Conservation (phyloP, 2,329 filamentous ascomycete species). For the Fusarium graminum region DNA sequence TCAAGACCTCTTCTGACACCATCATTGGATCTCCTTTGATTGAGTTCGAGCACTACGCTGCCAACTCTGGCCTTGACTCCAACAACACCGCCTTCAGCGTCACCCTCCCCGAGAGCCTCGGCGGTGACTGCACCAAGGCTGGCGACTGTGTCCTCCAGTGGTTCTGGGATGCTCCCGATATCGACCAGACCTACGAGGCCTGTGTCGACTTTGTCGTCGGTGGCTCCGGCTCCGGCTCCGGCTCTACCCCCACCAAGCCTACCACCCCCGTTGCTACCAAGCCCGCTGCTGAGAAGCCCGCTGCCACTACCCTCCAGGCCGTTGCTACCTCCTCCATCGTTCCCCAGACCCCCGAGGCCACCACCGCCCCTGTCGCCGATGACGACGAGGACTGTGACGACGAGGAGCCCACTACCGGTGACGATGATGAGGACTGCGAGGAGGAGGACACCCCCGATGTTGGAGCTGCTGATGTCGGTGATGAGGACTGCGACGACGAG, state of each 20-base stretch:
- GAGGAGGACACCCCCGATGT: conserved; percentile 9
- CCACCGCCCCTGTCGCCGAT: conserved; percentile 20
- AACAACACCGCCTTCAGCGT: conserved; percentile 66
- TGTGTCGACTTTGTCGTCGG: conserved; percentile 68
- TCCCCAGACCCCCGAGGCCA: conserved; percentile 21
- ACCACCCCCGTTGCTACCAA: conserved; percentile 13
- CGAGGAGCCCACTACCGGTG: neutral
- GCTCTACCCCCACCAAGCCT: conserved; percentile 20
- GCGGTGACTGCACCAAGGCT: conserved; percentile 60
- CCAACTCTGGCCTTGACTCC: conserved; percentile 55
- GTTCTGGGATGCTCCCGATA: conserved; percentile 69
- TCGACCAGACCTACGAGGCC: conserved; percentile 72
- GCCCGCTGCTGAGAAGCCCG: conserved; percentile 16
- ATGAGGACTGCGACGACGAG: conserved; percentile 37
- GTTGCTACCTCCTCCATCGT: conserved; percentile 16
- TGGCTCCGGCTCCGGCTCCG: conserved; percentile 7
- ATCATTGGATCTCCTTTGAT: conserved; percentile 67
- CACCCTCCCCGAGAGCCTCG: conserved; percentile 64
- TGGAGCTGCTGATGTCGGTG: conserved; percentile 22
- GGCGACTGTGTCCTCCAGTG: conserved; percentile 70
- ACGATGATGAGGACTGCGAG: conserved; percentile 37
- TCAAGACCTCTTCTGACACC: conserved; percentile 65
- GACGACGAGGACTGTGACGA: conserved; percentile 15
- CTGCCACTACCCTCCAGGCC: conserved; percentile 26
- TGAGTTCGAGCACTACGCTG: conserved; percentile 67